Evolutionary conservation across 768 basidiomycete species (phyloP).

Genomic region (Podaxis rugospora): DNA sequence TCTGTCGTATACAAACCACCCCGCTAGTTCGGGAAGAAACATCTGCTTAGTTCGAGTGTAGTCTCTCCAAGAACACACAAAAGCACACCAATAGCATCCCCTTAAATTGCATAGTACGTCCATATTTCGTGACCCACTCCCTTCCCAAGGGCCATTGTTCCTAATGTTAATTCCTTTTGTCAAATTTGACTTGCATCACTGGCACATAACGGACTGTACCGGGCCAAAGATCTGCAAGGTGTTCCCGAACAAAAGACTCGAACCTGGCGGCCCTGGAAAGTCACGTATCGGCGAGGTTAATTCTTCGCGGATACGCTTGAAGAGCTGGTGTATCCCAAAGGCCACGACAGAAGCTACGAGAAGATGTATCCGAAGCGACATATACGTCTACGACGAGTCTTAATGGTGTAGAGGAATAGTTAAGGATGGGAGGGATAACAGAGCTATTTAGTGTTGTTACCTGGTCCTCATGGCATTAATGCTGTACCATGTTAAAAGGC

Average conservation of each 20-base stretch:
- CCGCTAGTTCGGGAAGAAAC: constrained; percentile 15
- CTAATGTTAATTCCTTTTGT: constrained; percentile 17
- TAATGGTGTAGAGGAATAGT: background rate
- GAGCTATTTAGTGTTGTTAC: background rate
- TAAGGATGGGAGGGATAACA: background rate
- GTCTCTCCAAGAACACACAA: background rate
- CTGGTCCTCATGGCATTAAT: background rate
- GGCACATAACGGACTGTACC: background rate
- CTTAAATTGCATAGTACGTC: constrained; percentile 39
- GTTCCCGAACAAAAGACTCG: constrained; percentile 15
- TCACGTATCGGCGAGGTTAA: constrained; percentile 34
- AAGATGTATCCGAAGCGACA: background rate
- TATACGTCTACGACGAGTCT: background rate
- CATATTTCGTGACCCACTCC: constrained; percentile 44
- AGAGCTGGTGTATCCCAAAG: constrained; percentile 20
- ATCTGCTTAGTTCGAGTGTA: background rate
- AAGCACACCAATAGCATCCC: constrained; percentile 36
- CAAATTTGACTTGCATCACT: background rate
- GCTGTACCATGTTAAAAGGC: background rate
- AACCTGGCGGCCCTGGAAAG: constrained; percentile 38
- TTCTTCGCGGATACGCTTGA: constrained; percentile 20
- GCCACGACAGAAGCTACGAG: constrained; percentile 4
- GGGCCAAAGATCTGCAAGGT: constrained; percentile 8
- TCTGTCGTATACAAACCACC: constrained; percentile 52
- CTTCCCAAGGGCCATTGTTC: constrained; percentile 29